These are phyloP conservation scores for Acanthamoeba culbertsoni DNA, from an alignment of 208 protist species.

Conservation along the genomic window DNA sequence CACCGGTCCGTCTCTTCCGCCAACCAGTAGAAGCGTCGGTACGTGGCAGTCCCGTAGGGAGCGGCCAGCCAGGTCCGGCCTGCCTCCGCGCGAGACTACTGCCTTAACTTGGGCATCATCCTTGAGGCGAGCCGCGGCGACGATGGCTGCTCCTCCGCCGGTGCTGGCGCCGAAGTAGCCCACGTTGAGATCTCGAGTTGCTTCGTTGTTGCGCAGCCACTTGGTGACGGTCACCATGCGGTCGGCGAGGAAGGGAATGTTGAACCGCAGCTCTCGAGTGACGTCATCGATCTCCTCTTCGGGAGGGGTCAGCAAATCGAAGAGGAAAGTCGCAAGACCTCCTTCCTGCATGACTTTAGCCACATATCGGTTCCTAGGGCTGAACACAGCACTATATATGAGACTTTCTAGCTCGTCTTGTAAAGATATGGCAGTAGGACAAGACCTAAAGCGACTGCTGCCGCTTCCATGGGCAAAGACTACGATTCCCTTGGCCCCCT, in stretches of 20 bases:
- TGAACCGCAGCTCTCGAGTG: conserved; percentile 52
- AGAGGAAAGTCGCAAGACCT: conserved; percentile 44
- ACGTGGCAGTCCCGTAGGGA: background rate
- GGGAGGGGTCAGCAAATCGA: conserved; percentile 47
- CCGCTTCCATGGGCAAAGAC: conserved; percentile 61
- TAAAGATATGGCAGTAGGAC: background rate
- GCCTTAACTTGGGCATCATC: conserved; percentile 10
- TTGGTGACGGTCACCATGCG: conserved; percentile 10
- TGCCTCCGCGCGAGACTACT: conserved; percentile 44
- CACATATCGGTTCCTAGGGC: conserved; percentile 41
- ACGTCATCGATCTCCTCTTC: conserved; percentile 56
- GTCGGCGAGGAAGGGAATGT: conserved; percentile 48
- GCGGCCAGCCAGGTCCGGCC: conserved; percentile 25
- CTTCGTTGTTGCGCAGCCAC: background rate
- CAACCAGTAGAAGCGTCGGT: conserved; percentile 34
- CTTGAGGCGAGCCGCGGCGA: conserved; percentile 14
- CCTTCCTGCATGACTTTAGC: background rate
- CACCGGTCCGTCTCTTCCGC: conserved; percentile 15
- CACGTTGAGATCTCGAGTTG: background rate
- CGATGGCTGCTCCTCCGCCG: conserved; percentile 25
- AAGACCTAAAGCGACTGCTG: conserved; percentile 25
- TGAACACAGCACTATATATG: background rate
- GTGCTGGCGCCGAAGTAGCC: conserved; percentile 63
- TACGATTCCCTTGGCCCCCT: conserved; percentile 1
- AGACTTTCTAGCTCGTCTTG: background rate